Conservation (phyloP, 345 rosid species). For the Acer saccharum region DNA sequence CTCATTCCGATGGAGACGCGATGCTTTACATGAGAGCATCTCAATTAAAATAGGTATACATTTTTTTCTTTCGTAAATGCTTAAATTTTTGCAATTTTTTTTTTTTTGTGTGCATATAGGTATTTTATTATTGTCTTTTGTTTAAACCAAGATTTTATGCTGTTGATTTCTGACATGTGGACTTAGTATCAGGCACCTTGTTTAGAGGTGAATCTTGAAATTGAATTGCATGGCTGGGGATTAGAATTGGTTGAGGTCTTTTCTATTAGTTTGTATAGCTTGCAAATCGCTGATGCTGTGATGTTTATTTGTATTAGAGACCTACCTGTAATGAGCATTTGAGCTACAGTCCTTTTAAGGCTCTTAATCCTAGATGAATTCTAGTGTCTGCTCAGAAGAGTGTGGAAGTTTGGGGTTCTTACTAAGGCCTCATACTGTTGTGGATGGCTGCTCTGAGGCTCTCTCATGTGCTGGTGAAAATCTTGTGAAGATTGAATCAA, state of each 20-base stretch:
- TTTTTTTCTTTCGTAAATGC: conserved; percentile 5
- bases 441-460: not conserved
- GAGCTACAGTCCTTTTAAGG: not conserved
- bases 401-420: not conserved
- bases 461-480: not conserved
- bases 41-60: conserved; percentile 55
- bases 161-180: not conserved
- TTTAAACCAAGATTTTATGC: not conserved
- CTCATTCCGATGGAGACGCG: conserved; percentile 85
- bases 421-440: not conserved
- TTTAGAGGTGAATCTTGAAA: not conserved
- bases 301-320: not conserved
- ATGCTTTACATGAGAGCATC: conserved; percentile 78
- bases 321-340: not conserved
- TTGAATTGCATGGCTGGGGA: not conserved
- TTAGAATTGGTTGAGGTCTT: not conserved
- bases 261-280: not conserved
- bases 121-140: not conserved
- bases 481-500: too few relatives aligned
- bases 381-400: not conserved
- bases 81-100: conserved; percentile 3
- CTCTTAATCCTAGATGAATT: not conserved
- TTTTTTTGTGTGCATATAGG: not conserved
- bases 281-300: not conserved
- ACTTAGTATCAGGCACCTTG: not conserved